Evolutionary conservation across 805 yeast genomes (phyloP), one percentile per base, ranked within the genome.

Genomic region (Barnettozyma siamensis): DNA sequence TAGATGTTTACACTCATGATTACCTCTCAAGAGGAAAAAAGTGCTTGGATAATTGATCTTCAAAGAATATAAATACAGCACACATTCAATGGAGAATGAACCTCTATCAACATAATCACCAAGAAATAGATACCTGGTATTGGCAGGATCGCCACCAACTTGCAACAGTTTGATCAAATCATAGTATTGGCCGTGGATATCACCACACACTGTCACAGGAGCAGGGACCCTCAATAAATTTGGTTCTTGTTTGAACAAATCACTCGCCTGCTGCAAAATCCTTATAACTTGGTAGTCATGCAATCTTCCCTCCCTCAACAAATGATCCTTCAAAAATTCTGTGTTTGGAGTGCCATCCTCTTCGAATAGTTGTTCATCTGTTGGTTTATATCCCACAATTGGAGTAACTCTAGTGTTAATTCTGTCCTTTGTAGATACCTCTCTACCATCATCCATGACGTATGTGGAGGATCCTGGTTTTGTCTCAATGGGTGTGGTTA

Each of bases 81-180:
- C 63, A 55, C 86, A 79, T 61, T 91, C 99, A 46, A 88, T 76
- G 12, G 96, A 84, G 57, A 85, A 89, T 18, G 85, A 77, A 4
- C 99, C 99, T 49, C 99, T 72, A 64, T 91, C 99, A 17, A 91
- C 97, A 58, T 89, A 91, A 63, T 91, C 98, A 13, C 98, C 97
- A 42, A 89, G 64, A 55, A 91, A 89, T 40, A 89, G 66, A 59
- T 87, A 91, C 16, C 84, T 72, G 1, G 94, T 82, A n/a, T 58
- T 63, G 13, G 65, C 69, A 11, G 97, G 96, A 56, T 83, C 80
- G 2, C 98, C 98, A 31, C 96, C 95, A 15, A 88, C 91, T 59
- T 91, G 97, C 57, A 91, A 86, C 33, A 91, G 66, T 62, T 89
- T 88, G 76, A 89, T 71, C 51, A 91, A 70, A 62, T 91, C 99